Base-by-base conservation (phyloP, 345 rosid genomes). In the Gossypium rotundifolium region DNA sequence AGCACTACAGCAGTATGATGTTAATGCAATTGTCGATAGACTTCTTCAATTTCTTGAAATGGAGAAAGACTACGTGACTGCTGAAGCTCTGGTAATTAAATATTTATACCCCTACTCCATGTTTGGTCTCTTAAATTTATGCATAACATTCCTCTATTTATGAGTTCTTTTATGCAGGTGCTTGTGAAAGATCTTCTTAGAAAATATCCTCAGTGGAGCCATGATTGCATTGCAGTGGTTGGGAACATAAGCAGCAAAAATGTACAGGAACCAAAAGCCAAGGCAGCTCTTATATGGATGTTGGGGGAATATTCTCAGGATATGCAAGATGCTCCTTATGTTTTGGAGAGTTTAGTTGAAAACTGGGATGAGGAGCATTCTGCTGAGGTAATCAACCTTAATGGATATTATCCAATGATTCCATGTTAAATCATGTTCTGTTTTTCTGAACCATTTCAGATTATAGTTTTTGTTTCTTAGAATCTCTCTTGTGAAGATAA, bases 211-310 rank as follows among this genome's bases (percentile, higher is more conserved):
- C 99, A 95, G 66, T 95, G 98, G 99, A 95, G 99, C 85, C 98
- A 95, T 20, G 98, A 95, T 75, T 95, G 99, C 86, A 95, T 95
- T 82, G 97, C 98, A 71, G 99, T 93, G 85, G 99, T 95, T 79
- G 99, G 99, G 70, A 89, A 89, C 85, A 95, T 95, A 75, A 95
- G 99, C 82, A 93, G 96, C 81, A 86, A 90, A 38, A 93, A 95
- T 83, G 81, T 95, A 75, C 96, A 93, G 80, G 99, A 95, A 81
- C 94, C 99, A 9, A 95, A 95, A 81, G 99, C 96, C 38, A 95
- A 95, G 81, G 91, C 99, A 18, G 98, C 99, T 71, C 97, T 95
- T 77, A 93, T 95, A 87, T 95, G 99, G 99, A 95, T 95, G 99
- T 78, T 95, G 84, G 99, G 99, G 74, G 99, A 95, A 83, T 95